Conservation (phyloP, 768 basidiomycete genomes). For the Calocera cornea region DNA sequence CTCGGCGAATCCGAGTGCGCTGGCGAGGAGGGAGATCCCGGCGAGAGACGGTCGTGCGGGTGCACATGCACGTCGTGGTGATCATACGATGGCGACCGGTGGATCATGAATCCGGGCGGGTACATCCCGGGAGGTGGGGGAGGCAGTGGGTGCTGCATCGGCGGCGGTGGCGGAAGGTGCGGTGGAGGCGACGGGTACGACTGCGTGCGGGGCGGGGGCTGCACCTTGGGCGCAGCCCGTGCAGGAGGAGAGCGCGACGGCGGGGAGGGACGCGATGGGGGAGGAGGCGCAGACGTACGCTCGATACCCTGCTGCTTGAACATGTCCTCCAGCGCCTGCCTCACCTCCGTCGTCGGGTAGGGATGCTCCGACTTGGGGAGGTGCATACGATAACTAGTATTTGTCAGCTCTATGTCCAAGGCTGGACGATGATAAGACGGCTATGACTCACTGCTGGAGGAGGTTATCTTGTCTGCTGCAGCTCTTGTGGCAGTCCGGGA, state of each 20-base stretch:
- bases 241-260: background rate
- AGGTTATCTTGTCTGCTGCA: conserved; percentile 87
- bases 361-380: conserved; percentile 1
- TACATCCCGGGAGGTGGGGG: background rate
- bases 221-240: conserved; percentile 1
- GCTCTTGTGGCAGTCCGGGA: conserved; percentile 85
- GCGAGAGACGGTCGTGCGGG: background rate
- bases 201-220: background rate
- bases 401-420: background rate
- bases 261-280: background rate
- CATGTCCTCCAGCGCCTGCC: conserved; percentile 1
- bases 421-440: background rate
- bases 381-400: background rate
- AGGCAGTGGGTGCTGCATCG: background rate
- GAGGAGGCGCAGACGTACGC: background rate
- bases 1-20: conserved; percentile 1
- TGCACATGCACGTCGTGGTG: background rate
- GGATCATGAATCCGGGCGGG: conserved; percentile 1
- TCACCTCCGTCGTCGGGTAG: background rate
- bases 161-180: conserved; percentile 3
- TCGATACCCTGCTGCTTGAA: conserved; percentile 2
- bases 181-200: background rate
- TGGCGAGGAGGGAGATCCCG: background rate
- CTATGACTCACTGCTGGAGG: conserved; percentile 42
- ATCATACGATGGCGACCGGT: background rate